Evolutionary conservation across 192 early-diverging fungal genomes (phyloP), one percentile per base, ranked within the genome.

Genomic region (Podila clonocystis): DNA sequence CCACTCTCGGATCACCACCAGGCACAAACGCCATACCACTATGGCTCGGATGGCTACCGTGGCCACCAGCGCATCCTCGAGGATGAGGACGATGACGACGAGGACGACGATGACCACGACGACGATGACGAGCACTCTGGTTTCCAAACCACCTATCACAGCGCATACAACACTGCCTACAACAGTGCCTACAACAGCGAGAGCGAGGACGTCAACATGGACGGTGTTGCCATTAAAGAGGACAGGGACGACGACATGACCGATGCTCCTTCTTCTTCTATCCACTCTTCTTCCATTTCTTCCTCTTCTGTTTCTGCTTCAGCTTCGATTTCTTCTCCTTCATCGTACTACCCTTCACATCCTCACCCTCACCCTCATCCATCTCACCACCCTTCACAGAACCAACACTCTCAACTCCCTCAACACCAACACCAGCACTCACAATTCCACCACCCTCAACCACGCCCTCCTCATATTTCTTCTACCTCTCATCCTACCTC

Each of bases 101-200:
- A 73, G 1, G 70, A 80, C 29, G 68, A 70, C 5, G 76, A 70
- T 0, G 66, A 80, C 26, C 55, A 68, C 8, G 70, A 80, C 50
- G 76, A 79, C 0, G 76, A 79, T 31, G 70, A 73, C 6, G 77
- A 80, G 29, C 70, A 68, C 31, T 55, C 50, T 4, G 70, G 70
- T 11, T 64, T 63, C 36, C 70, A 63, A n/a, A 72, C 63, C 28
- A 50, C 52, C 60, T 68, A 80, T 52, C 66, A 72, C 38, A 64
- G 65, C 45, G 70, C 77, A n/a, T 80, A 69, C 36, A 76, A 64
- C 48, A 69, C 66, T 9, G 74, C 74, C 12, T 68, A 69, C 55
- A 79, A 80, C 58, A 73, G 70, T 55, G 70, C 77, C 9, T 73
- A 71, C 58, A 80, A 80, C 31, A 73, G 70, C 61, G 75, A 79